Percentiles rank a stretch among this genome's conserved stretches.
These are phyloP conservation scores for Trametes coccinea DNA, from an alignment of 768 basidiomycete species.

Conservation along the genomic window DNA sequence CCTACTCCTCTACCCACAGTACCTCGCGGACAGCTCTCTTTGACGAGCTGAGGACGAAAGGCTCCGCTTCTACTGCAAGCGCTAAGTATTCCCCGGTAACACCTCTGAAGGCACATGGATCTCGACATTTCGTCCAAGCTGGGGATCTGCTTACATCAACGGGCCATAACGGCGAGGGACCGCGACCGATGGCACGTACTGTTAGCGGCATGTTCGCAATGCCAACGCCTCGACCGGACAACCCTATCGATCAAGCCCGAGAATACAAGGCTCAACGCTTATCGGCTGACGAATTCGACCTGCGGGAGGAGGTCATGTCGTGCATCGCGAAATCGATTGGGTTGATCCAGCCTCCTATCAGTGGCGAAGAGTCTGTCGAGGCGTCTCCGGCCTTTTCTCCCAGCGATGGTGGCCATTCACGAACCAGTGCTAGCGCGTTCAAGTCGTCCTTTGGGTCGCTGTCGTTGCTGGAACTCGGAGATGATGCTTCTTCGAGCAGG, in stretches of 20 bases:
- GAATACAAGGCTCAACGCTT: constrained; percentile 27
- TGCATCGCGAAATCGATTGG: constrained; percentile 98
- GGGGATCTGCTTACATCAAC: constrained; percentile 73
- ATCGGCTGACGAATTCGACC: constrained; percentile 78
- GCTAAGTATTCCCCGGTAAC: constrained; percentile 23
- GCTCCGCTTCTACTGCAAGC: neutral
- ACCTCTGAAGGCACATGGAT: constrained; percentile 31
- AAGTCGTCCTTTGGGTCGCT: constrained; percentile 72
- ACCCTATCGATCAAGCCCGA: neutral
- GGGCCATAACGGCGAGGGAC: constrained; percentile 46
- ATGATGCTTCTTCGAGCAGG: constrained; percentile 65
- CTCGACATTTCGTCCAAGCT: constrained; percentile 67
- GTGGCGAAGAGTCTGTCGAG: constrained; percentile 63
- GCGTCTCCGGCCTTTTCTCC: constrained; percentile 65
- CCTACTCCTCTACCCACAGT: constrained; percentile 28
- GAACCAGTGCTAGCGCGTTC: constrained; percentile 39
- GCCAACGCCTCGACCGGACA: constrained; percentile 24
- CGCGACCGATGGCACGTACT: constrained; percentile 29
- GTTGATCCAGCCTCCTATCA: constrained; percentile 81
- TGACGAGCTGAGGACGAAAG: constrained; percentile 27
- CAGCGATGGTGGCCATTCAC: constrained; percentile 39
- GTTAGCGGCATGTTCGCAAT: constrained; percentile 19
- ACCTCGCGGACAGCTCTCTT: constrained; percentile 15
- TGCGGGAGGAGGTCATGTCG: constrained; percentile 96
- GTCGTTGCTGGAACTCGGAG: constrained; percentile 68